Evolutionary conservation across 1,139 yeast genomes (phyloP).

Genomic region (Saccharomycopsis hybrid): DNA sequence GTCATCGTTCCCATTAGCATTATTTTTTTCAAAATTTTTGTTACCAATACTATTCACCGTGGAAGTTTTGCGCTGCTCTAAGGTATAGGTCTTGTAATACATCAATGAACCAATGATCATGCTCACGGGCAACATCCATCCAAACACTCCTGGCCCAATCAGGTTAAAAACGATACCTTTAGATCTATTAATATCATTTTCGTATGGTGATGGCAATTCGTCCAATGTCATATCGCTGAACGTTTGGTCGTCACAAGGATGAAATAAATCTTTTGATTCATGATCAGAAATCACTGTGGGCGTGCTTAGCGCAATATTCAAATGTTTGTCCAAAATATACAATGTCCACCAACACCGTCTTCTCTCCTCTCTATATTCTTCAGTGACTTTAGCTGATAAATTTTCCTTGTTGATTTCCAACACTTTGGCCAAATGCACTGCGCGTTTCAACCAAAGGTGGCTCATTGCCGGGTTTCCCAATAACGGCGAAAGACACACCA

Average conservation of each 20-base stretch:
- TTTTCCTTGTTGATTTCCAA: slow-evolving; percentile 30
- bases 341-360: slow-evolving; percentile 40
- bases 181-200: slow-evolving; percentile 21
- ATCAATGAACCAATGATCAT: slow-evolving; percentile 23
- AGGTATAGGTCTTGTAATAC: slow-evolving; percentile 11
- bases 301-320: slow-evolving; percentile 34
- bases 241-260: slow-evolving; percentile 31
- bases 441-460: slow-evolving; percentile 35
- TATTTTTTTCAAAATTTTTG: too few species aligned
- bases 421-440: slow-evolving; percentile 31
- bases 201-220: slow-evolving; percentile 17
- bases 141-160: slow-evolving; percentile 25
- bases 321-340: slow-evolving; percentile 35
- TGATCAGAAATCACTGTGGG: slow-evolving; percentile 31
- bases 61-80: slow-evolving; percentile 3
- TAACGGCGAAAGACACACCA: slow-evolving; percentile 36
- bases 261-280: slow-evolving; percentile 29
- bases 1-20: too few species aligned
- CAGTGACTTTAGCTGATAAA: slow-evolving; percentile 22
- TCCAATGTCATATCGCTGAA: slow-evolving; percentile 27
- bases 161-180: slow-evolving; percentile 20
- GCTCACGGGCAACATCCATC: slow-evolving; percentile 26
- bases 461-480: slow-evolving; percentile 35
- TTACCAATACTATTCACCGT: too few species aligned
- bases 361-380: slow-evolving; percentile 34